Evolutionary conservation across 148 eudicot genomes (phyloP).

Genomic region (Amaranthus cruentus): DNA sequence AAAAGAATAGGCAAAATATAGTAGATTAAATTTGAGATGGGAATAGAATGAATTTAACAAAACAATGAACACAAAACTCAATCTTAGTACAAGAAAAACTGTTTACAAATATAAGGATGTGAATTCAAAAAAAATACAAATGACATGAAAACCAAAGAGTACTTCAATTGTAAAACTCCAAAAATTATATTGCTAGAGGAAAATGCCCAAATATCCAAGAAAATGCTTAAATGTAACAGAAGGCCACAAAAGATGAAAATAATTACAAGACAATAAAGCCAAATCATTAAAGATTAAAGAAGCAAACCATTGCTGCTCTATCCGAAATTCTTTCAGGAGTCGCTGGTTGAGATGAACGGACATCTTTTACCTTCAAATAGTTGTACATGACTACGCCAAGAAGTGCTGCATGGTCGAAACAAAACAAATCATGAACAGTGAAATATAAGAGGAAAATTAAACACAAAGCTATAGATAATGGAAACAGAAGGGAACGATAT

Average conservation of each 20-base stretch:
- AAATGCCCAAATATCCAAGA: too few relatives aligned
- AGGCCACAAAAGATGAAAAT: background rate
- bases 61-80: too few relatives aligned
- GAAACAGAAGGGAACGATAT: constrained; percentile 6
- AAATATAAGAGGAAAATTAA: background rate
- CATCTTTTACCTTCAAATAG: constrained; percentile 65
- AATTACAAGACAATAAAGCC: background rate
- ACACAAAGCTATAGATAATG: background rate
- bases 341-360: constrained; percentile 38
- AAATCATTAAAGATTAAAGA: background rate
- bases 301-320: constrained; percentile 45
- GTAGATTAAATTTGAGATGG: too few relatives aligned
- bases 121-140: too few relatives aligned
- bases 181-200: too few relatives aligned
- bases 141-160: too few relatives aligned
- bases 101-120: too few relatives aligned
- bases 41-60: too few relatives aligned
- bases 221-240: too few relatives aligned
- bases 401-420: constrained; percentile 35
- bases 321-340: constrained; percentile 39
- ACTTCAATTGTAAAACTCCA: too few relatives aligned
- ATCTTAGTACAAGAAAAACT: too few relatives aligned
- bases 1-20: too few relatives aligned
- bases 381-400: constrained; percentile 72
- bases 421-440: background rate